Evolutionary conservation across 371 early-diverging fungal genomes (phyloP).

Genomic region (Chytridium lagenaria): DNA sequence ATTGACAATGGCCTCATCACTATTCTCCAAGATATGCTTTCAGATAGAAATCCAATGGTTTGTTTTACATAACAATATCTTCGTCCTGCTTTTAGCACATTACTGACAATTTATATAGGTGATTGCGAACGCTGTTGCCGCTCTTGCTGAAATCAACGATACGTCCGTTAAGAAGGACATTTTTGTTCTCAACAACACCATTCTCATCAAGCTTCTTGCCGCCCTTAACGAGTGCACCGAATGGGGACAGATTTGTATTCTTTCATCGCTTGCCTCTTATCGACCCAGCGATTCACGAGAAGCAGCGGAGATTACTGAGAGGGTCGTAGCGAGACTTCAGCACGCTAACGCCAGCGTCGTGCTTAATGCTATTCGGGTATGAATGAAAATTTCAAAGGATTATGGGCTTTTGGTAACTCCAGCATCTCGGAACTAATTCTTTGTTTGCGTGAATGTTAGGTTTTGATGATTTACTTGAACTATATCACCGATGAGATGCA

Average conservation of each 20-base stretch:
- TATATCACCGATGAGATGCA: slow-evolving; percentile 67
- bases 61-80: no score
- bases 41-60: slow-evolving; percentile 94
- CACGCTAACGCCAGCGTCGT: slow-evolving; percentile 98
- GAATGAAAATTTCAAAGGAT: no score
- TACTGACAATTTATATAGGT: slow-evolving; percentile 70
- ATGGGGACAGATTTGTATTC: slow-evolving; percentile 95
- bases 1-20: slow-evolving; percentile 85
- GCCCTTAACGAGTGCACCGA: slow-evolving; percentile 97
- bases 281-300: slow-evolving; percentile 85
- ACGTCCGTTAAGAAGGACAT: slow-evolving; percentile 75
- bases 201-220: slow-evolving; percentile 86
- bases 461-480: slow-evolving; percentile 86
- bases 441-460: slow-evolving; percentile 47
- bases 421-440: no score
- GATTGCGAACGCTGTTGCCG: slow-evolving; percentile 95
- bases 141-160: slow-evolving; percentile 92
- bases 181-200: slow-evolving; percentile 78
- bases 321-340: slow-evolving; percentile 91
- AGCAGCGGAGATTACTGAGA: slow-evolving; percentile 88
- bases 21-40: slow-evolving; percentile 84
- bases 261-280: slow-evolving; percentile 84
- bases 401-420: no score
- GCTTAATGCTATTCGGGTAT: slow-evolving; percentile 83
- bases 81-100: no score